Evolutionary conservation across 148 eudicot species (phyloP).

Genomic region (Rhododendron vialii): DNA sequence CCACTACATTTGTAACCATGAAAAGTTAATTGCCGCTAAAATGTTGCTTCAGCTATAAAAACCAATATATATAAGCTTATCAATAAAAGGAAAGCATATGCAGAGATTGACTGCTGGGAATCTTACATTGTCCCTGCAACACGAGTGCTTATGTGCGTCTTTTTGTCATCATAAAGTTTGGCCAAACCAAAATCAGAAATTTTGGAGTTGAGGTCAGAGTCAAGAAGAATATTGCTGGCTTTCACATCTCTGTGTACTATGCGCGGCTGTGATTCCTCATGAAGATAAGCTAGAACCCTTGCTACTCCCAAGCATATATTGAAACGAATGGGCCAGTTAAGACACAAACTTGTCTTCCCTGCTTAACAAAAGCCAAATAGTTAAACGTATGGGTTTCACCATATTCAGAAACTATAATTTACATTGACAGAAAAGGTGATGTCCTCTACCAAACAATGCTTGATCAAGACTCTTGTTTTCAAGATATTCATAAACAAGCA

Average conservation of each 20-base stretch:
- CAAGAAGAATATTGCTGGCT: conserved; percentile 87
- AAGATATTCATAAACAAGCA: conserved; percentile 88
- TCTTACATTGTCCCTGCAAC: conserved; percentile 95
- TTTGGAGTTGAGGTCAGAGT: conserved; percentile 69
- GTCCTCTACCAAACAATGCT: conserved; percentile 65
- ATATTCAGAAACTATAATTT: neutral
- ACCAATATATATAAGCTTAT: no score
- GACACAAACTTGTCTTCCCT: conserved; percentile 41
- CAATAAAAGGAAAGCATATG: neutral
- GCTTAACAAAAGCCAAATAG: conserved; percentile 14
- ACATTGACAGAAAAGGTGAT: neutral
- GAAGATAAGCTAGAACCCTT: conserved; percentile 79
- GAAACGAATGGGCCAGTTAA: conserved; percentile 41
- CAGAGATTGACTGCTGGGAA: neutral
- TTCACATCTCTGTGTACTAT: conserved; percentile 92
- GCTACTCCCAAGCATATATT: conserved; percentile 34
- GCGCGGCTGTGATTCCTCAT: conserved; percentile 66
- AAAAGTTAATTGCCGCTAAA: conserved; percentile 1
- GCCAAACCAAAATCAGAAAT: conserved; percentile 97
- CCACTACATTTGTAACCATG: conserved; percentile 42
- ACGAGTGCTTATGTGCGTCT: conserved; percentile 82
- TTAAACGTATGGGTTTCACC: neutral
- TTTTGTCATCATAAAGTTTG: conserved; percentile 81
- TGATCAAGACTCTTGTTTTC: conserved; percentile 90
- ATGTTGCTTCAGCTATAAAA: neutral